Evolutionary conservation across 495 filamentous ascomycete genomes (phyloP).

Genomic region (Lasiosphaeria miniovina): DNA sequence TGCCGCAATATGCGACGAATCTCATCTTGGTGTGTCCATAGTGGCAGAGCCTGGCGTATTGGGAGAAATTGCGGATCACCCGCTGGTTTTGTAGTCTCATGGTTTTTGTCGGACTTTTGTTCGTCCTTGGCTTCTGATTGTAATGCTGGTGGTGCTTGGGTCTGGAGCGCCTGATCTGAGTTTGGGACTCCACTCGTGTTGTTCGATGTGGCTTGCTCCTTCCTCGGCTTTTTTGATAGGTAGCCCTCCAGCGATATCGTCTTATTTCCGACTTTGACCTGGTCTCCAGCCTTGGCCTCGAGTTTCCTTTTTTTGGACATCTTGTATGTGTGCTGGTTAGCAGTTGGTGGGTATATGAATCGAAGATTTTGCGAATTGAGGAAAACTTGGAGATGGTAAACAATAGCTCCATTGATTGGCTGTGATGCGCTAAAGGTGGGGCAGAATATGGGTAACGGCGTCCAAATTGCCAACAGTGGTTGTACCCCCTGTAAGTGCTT

Average conservation of each 20-base stretch:
- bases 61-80: conserved; percentile 35
- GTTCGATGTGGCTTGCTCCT: conserved; percentile 11
- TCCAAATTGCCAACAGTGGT: no score
- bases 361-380: no score
- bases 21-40: conserved; percentile 68
- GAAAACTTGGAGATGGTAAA: no score
- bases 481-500: no score
- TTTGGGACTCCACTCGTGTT: conserved; percentile 1
- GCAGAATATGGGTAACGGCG: no score
- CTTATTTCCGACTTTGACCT: conserved; percentile 40
- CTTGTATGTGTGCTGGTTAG: background rate
- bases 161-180: background rate
- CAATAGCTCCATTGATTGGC: no score
- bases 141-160: conserved; percentile 5
- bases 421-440: no score
- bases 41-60: conserved; percentile 64
- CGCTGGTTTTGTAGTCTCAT: conserved; percentile 5
- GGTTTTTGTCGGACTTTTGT: background rate
- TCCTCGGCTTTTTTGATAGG: conserved; percentile 32
- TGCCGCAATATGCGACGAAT: conserved; percentile 64
- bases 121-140: conserved; percentile 8
- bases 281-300: conserved; percentile 9
- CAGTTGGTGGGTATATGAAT: no score
- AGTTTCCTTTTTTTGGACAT: conserved; percentile 28
- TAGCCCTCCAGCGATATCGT: conserved; percentile 41